Evolutionary conservation across 768 basidiomycete genomes (phyloP).

Genomic region (Termitomyces titanicus): DNA sequence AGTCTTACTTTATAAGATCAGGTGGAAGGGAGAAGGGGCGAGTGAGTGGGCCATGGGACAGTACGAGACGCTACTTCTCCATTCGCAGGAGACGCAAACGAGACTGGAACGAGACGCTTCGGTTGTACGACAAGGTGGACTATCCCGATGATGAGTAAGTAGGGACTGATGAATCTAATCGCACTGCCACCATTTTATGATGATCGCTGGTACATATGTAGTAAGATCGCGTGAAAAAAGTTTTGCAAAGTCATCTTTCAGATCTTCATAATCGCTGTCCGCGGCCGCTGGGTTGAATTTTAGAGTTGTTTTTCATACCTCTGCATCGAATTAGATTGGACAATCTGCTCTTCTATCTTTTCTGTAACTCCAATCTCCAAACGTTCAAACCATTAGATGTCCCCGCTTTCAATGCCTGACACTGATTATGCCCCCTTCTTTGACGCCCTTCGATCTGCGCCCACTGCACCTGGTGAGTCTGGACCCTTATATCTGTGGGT

Average conservation of each 20-base stretch:
- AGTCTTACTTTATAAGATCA: constrained; percentile 52
- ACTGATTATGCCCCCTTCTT: constrained; percentile 43
- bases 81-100: constrained; percentile 74
- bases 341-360: constrained; percentile 1
- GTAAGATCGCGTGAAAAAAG: constrained; percentile 6
- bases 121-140: constrained; percentile 79
- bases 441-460: constrained; percentile 51
- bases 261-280: constrained; percentile 5
- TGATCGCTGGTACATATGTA: background rate
- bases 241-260: constrained; percentile 4
- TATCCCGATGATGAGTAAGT: constrained; percentile 61
- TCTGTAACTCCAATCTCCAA: constrained; percentile 13
- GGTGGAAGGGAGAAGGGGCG: constrained; percentile 73
- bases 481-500: background rate
- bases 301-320: background rate
- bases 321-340: constrained; percentile 8
- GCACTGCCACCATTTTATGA: constrained; percentile 6
- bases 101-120: constrained; percentile 86
- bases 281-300: background rate
- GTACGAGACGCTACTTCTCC: constrained; percentile 73
- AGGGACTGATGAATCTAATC: constrained; percentile 4
- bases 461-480: constrained; percentile 55
- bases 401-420: background rate
- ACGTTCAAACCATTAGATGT: background rate
- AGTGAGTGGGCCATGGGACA: constrained; percentile 65